Conservation (phyloP, 768 basidiomycete species). For the Lactarius quietus region DNA sequence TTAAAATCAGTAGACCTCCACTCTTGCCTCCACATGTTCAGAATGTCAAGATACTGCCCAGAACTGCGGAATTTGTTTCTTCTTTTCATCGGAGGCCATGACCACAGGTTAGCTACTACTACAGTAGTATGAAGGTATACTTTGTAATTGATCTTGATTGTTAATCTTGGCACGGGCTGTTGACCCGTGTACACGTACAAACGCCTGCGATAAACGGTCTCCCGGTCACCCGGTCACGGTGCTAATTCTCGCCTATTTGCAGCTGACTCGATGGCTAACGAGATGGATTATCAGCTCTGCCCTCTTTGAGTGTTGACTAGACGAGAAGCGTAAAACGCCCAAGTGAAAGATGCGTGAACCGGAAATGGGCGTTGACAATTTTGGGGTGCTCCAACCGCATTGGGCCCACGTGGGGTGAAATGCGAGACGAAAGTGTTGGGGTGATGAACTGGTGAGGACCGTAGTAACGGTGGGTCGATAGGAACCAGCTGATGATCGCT, state of each 20-base stretch:
- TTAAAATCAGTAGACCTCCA: background rate
- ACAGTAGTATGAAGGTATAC: background rate
- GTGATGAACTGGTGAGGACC: background rate
- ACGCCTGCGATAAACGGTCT: background rate
- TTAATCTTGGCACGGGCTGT: background rate
- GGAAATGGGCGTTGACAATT: background rate
- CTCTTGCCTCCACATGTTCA: constrained; percentile 1
- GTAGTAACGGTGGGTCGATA: background rate
- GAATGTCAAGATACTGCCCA: background rate
- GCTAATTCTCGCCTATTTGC: background rate
- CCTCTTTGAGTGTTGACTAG: too few relatives aligned
- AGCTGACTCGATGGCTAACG: background rate
- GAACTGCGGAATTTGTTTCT: background rate
- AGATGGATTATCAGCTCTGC: background rate
- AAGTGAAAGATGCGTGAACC: background rate
- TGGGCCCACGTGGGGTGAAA: background rate
- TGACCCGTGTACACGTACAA: background rate
- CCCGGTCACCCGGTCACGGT: too few relatives aligned
- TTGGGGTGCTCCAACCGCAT: background rate
- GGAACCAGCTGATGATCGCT: background rate
- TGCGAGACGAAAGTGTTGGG: background rate
- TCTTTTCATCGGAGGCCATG: background rate
- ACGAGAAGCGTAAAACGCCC: too few relatives aligned
- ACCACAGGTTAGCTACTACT: background rate
- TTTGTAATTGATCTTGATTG: background rate